Base-by-base conservation (phyloP, 1,139 yeast genomes). In the Scheffersomyces cryptocercus region DNA sequence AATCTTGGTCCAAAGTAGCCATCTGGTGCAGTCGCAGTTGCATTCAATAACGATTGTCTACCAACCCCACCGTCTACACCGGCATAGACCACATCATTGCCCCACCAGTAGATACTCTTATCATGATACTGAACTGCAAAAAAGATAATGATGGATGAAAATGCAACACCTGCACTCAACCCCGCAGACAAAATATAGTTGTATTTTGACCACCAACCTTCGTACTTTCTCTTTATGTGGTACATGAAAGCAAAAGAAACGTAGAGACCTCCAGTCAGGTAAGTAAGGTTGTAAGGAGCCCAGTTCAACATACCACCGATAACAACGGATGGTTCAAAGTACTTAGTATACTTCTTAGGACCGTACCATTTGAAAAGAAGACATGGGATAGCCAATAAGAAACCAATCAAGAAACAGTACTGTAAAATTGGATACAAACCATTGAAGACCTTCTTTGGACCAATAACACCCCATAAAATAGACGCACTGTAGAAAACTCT, bases 401-500 rank as follows among this genome's bases (percentile, higher is more conserved):
- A 73, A 1, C 86, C 86, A 39, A 81, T 68, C 38, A 80, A 62
- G 70, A 82, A 81, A 47, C 79, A 72, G 65, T 66, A 78, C 53
- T 68, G 66, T 56, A 79, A 61, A 29, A 67, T 56, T 30, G 83
- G 83, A 51, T 79, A 79, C 12, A 77, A 58, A 0, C 72, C 73
- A 46, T 63, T 63, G 50, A 78, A 78, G 40, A 70, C 75, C 48
- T 75, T 69, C 51, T 68, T 63, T 1, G 86, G 84, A 2, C 86
- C 87, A 50, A 82, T 76, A 9, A 79, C 78, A 44, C 88, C 87
- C 88, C 88, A 84, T 37, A 80, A 69, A 33, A 84, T 74, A 5
- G 83, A 75, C 5, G 88, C 81, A 40, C 71, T 70, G 64, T 68
- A 82, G 57, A 74, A 80, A 1, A 75, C 75, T 34, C 59, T 64